A percentile compares a stretch with the other conserved stretches of the same genome.
Evolutionary conservation across 2,329 filamentous ascomycete genomes (phyloP).

Genomic region (Domatiomyces globalis): DNA sequence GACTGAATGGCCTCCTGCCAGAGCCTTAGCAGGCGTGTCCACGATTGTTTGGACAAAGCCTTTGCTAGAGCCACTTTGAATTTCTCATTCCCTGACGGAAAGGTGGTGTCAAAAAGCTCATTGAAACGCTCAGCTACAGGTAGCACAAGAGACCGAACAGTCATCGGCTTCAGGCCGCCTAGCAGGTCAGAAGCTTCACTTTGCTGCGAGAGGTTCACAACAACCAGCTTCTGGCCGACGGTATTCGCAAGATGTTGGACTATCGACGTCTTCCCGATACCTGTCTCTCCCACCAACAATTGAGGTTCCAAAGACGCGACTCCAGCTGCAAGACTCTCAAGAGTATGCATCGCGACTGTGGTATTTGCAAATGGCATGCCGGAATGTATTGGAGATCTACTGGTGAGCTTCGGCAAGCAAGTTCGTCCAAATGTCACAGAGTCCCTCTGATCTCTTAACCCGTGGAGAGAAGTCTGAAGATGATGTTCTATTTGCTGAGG

Average conservation of each 20-base stretch:
- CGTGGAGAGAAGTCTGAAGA: conserved; percentile 56
- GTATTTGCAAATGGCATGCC: conserved; percentile 64
- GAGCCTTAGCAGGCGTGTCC: conserved; percentile 70
- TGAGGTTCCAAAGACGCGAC: conserved; percentile 77
- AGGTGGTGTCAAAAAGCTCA: conserved; percentile 72
- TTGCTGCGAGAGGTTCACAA: conserved; percentile 94
- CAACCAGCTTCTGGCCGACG: conserved; percentile 72
- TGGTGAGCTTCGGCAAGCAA: conserved; percentile 37
- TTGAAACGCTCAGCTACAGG: conserved; percentile 91
- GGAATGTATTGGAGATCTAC: conserved; percentile 25
- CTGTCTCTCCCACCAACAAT: conserved; percentile 92
- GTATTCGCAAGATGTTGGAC: conserved; percentile 81
- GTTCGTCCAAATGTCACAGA: conserved; percentile 52
- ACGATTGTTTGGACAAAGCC: conserved; percentile 66
- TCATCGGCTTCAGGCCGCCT: conserved; percentile 93
- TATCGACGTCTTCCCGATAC: conserved; percentile 94
- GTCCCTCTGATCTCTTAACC: conserved; percentile 47
- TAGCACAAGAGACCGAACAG: conserved; percentile 70
- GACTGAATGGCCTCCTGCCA: conserved; percentile 84
- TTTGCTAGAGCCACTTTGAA: conserved; percentile 73
- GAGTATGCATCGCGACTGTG: conserved; percentile 63
- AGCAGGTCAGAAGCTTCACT: conserved; percentile 93
- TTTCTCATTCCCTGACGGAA: conserved; percentile 71
- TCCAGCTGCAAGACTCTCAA: conserved; percentile 78
- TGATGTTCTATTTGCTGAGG: conserved; percentile 69